Evolutionary conservation across 2,329 filamentous ascomycete species (phyloP).

Genomic region (Pyrenophora seminiperda): DNA sequence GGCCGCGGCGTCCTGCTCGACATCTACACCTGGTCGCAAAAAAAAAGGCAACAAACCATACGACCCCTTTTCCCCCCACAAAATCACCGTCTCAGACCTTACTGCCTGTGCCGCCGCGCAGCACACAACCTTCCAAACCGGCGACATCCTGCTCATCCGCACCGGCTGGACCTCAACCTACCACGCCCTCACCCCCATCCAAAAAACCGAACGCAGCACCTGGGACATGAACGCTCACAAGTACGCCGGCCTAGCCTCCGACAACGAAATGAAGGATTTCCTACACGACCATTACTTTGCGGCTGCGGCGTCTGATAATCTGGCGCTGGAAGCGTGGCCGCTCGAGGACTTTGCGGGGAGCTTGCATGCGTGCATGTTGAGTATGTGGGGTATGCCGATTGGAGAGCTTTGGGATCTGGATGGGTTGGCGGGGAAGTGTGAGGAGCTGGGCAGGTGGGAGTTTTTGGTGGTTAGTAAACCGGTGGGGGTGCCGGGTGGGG

Average conservation of each 20-base stretch:
- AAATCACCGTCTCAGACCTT: constrained; percentile 27
- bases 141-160: constrained; percentile 41
- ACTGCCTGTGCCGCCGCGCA: constrained; percentile 25
- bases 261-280: constrained; percentile 84
- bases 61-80: constrained; percentile 27
- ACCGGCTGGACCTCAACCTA: constrained; percentile 32
- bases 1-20: constrained; percentile 62
- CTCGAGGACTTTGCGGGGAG: constrained; percentile 20
- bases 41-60: constrained; percentile 21
- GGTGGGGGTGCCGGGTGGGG: constrained; percentile 31
- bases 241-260: constrained; percentile 72
- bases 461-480: constrained; percentile 66
- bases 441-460: constrained; percentile 32
- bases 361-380: constrained; percentile 31
- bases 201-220: constrained; percentile 16
- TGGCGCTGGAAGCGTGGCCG: constrained; percentile 42
- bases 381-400: constrained; percentile 42
- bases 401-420: constrained; percentile 47
- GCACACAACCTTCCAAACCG: constrained; percentile 26
- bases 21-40: constrained; percentile 47
- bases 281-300: constrained; percentile 66
- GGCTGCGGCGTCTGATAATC: constrained; percentile 42
- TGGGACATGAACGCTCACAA: constrained; percentile 26
- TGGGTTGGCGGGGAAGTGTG: constrained; percentile 34
- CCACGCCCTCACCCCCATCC: constrained; percentile 8